Percentiles rank a stretch among this genome's conserved stretches.
These are phyloP conservation scores for Solanum medicagineum DNA, from an alignment of 257 asterid species.

Conservation along the genomic window DNA sequence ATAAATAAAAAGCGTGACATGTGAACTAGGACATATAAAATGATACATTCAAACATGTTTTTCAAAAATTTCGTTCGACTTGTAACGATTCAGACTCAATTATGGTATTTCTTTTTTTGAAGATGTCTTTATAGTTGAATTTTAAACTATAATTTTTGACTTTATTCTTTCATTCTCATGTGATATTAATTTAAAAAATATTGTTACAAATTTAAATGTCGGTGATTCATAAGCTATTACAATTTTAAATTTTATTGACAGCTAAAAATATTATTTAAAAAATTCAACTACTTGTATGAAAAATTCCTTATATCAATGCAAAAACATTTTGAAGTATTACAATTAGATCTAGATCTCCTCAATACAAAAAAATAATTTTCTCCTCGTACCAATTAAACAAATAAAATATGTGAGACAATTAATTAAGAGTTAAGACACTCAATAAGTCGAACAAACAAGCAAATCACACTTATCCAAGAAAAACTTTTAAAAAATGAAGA, in stretches of 20 bases:
- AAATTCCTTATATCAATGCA: background rate
- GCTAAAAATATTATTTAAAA: background rate
- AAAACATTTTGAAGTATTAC: background rate
- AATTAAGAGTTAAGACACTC: background rate
- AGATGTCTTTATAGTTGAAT: background rate
- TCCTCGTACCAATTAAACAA: background rate
- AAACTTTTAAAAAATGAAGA: background rate
- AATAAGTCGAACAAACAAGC: background rate
- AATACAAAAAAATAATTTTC: background rate
- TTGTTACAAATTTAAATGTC: background rate
- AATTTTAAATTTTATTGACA: background rate
- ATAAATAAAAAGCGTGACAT: background rate
- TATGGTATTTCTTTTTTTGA: too few relatives aligned
- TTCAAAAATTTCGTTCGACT: too few relatives aligned
- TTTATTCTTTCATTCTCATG: background rate
- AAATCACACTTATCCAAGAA: background rate
- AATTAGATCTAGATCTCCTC: background rate
- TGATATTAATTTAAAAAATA: background rate
- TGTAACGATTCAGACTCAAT: too few relatives aligned
- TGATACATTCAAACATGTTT: background rate
- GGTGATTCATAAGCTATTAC: background rate
- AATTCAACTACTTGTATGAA: background rate
- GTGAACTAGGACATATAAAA: too few relatives aligned
- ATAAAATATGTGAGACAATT: background rate
- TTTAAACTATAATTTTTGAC: background rate